Evolutionary conservation across 192 early-diverging fungal genomes (phyloP).

Genomic region (Coemansia sp.): DNA sequence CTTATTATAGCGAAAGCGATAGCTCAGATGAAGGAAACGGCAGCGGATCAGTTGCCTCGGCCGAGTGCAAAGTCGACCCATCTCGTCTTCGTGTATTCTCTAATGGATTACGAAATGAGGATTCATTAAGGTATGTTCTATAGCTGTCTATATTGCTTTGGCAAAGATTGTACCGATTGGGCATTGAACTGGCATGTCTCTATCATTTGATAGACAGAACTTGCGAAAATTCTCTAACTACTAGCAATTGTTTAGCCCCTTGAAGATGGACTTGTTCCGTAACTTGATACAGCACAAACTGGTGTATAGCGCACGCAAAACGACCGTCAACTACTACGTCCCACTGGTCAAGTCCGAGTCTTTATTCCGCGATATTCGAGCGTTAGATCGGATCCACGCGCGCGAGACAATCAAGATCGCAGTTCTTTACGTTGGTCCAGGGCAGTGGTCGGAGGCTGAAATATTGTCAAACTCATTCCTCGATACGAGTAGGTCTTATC

Average conservation of each 20-base stretch:
- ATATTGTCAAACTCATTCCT: conserved; percentile 79
- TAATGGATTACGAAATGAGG: neutral
- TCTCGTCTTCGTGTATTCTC: neutral
- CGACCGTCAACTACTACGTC: conserved; percentile 21
- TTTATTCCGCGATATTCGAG: conserved; percentile 34
- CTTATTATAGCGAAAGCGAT: neutral
- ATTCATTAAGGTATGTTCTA: conserved; percentile 7
- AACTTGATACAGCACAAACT: conserved; percentile 31
- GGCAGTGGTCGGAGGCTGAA: conserved; percentile 85
- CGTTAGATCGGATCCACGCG: conserved; percentile 37
- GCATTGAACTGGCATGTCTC: neutral
- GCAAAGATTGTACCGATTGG: neutral
- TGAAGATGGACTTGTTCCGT: conserved; percentile 36
- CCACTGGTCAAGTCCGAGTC: conserved; percentile 33
- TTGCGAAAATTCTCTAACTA: neutral
- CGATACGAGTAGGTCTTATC: conserved; percentile 69
- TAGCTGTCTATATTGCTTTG: neutral
- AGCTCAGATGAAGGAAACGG: neutral
- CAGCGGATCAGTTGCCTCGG: neutral
- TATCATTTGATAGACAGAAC: neutral
- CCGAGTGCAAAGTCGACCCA: neutral
- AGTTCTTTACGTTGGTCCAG: conserved; percentile 86
- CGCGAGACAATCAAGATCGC: conserved; percentile 90
- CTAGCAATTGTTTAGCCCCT: conserved; percentile 18
- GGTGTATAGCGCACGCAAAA: conserved; percentile 13